Conservation (phyloP, 1,139 yeast genomes). For the Hemisphaericaspora lyxosophila region DNA sequence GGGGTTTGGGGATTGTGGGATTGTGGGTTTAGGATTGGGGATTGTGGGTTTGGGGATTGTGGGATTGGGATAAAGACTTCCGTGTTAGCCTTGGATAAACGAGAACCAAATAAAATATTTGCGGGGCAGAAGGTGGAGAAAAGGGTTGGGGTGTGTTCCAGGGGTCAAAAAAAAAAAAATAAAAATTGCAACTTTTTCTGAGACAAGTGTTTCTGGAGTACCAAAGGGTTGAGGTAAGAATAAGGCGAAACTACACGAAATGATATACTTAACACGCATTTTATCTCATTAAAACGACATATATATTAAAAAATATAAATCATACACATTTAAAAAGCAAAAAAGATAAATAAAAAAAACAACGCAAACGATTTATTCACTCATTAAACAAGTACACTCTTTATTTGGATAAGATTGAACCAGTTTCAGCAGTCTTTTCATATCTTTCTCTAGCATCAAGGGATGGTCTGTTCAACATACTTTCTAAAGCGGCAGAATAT, state of each 20-base stretch:
- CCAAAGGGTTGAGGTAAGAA: no score
- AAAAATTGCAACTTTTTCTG: no score
- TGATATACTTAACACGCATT: neutral
- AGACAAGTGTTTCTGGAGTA: no score
- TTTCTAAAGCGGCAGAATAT: conserved; percentile 34
- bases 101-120: neutral
- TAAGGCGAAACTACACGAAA: neutral
- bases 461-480: conserved; percentile 39
- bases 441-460: conserved; percentile 40
- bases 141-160: neutral
- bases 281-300: neutral
- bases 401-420: conserved; percentile 33
- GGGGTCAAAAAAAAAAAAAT: neutral
- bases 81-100: conserved; percentile 1
- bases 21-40: neutral
- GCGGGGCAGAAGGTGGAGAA: neutral
- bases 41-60: neutral
- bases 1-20: neutral
- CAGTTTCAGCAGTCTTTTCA: conserved; percentile 30
- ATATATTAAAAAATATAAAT: conserved; percentile 2
- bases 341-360: neutral
- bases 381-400: no score
- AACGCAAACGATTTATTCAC: neutral
- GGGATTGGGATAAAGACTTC: neutral
- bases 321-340: conserved; percentile 2